These are phyloP conservation scores for Gossypium arboreum DNA, from an alignment of 345 rosid genomes.

Conservation along the genomic window DNA sequence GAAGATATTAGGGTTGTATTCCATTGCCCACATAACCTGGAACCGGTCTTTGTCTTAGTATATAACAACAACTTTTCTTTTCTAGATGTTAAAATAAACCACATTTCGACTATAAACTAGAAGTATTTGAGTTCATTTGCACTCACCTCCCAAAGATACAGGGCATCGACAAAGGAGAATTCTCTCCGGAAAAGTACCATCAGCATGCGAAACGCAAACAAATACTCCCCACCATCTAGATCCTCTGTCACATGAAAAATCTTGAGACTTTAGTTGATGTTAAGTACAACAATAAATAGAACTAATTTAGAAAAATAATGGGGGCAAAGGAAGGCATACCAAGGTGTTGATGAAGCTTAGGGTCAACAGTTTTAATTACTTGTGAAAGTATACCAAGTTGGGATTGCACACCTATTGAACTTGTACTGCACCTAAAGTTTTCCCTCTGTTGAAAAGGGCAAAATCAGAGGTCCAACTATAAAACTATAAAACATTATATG, in stretches of 20 bases:
- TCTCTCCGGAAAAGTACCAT: constrained; percentile 98
- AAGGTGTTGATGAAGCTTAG: constrained; percentile 90
- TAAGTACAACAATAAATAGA: constrained; percentile 6
- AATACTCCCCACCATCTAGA: constrained; percentile 85
- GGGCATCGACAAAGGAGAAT: constrained; percentile 74
- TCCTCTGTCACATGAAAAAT: constrained; percentile 52
- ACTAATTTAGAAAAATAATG: constrained; percentile 10
- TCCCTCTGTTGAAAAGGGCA: constrained; percentile 59
- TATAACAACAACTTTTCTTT: neutral
- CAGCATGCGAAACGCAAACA: constrained; percentile 93
- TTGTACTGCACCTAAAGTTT: constrained; percentile 68
- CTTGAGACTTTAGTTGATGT: constrained; percentile 12
- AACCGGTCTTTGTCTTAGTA: constrained; percentile 36
- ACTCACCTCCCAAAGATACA: constrained; percentile 97
- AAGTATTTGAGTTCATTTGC: neutral
- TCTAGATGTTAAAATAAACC: neutral
- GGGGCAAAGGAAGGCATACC: constrained; percentile 37
- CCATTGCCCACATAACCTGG: constrained; percentile 98
- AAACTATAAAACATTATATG: neutral
- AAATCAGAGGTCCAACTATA: neutral
- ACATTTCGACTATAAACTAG: neutral
- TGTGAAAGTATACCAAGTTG: constrained; percentile 82
- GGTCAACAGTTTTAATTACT: constrained; percentile 79
- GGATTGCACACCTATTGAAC: constrained; percentile 84
- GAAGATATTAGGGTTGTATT: constrained; percentile 84